These are phyloP conservation scores for Symbiotaphrina buchneri DNA, from an alignment of 495 filamentous ascomycete genomes.

Conservation along the genomic window DNA sequence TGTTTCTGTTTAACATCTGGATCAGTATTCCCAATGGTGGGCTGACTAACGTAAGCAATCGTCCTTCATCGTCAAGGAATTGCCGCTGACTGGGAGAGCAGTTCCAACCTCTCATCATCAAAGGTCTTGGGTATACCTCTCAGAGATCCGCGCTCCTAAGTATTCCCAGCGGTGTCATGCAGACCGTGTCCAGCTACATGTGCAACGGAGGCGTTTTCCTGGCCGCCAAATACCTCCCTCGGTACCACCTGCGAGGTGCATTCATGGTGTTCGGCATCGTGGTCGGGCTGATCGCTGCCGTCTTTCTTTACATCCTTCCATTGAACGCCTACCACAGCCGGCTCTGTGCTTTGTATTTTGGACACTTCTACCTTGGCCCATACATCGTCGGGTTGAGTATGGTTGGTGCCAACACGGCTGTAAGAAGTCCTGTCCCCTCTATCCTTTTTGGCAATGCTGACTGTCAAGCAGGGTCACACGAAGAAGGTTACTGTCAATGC, in stretches of 20 bases:
- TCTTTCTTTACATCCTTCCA: constrained; percentile 9
- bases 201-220: constrained; percentile 10
- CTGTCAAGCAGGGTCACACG: too few relatives aligned
- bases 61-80: too few relatives aligned
- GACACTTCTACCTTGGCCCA: too few relatives aligned
- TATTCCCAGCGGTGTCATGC: constrained; percentile 16
- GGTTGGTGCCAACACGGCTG: neutral
- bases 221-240: constrained; percentile 7
- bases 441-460: too few relatives aligned
- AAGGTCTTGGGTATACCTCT: constrained; percentile 6
- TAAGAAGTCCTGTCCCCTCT: too few relatives aligned
- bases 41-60: neutral
- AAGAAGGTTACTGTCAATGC: neutral
- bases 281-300: constrained; percentile 7
- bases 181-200: constrained; percentile 11
- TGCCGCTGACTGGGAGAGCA: too few relatives aligned
- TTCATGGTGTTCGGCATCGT: constrained; percentile 11
- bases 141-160: constrained; percentile 13
- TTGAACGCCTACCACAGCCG: constrained; percentile 8
- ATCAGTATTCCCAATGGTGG: neutral
- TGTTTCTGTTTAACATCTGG: neutral
- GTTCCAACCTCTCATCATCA: constrained; percentile 1
- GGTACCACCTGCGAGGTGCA: constrained; percentile 7
- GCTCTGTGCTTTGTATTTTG: constrained; percentile 9
- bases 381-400: constrained; percentile 7